Conservation (phyloP, 805 yeast genomes). For the Scheffersomyces ergatensis region DNA sequence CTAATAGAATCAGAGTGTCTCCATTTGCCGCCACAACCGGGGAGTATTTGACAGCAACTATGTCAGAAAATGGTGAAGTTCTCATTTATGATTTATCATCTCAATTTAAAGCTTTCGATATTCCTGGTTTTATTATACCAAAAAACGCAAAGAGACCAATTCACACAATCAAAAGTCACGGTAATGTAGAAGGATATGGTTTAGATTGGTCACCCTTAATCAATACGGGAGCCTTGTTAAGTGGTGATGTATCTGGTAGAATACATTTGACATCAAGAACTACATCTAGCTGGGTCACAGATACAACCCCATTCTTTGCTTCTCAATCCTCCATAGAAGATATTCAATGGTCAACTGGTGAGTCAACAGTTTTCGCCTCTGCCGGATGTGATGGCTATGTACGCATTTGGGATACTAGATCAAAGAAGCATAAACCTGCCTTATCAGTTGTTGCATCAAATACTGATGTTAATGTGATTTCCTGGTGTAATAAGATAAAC, state of each 20-base stretch:
- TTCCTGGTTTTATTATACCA: conserved; percentile 82
- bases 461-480: conserved; percentile 89
- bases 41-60: conserved; percentile 82
- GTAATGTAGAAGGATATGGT: conserved; percentile 96
- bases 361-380: conserved; percentile 91
- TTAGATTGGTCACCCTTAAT: conserved; percentile 93
- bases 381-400: conserved; percentile 90
- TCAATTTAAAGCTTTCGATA: conserved; percentile 79
- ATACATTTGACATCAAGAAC: conserved; percentile 77
- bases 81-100: conserved; percentile 77
- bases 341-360: conserved; percentile 93
- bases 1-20: conserved; percentile 83
- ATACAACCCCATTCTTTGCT: conserved; percentile 72
- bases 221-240: conserved; percentile 73
- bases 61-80: conserved; percentile 90
- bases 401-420: conserved; percentile 95
- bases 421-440: conserved; percentile 89
- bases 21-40: conserved; percentile 74
- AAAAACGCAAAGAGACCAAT: conserved; percentile 75
- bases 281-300: conserved; percentile 80
- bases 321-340: conserved; percentile 85
- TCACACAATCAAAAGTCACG: conserved; percentile 81
- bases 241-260: conserved; percentile 89
- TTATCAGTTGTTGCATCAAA: conserved; percentile 75
- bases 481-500: conserved; percentile 88